Base-by-base conservation (phyloP, 2,329 filamentous ascomycete genomes). In the Phialemoniopsis sp. region DNA sequence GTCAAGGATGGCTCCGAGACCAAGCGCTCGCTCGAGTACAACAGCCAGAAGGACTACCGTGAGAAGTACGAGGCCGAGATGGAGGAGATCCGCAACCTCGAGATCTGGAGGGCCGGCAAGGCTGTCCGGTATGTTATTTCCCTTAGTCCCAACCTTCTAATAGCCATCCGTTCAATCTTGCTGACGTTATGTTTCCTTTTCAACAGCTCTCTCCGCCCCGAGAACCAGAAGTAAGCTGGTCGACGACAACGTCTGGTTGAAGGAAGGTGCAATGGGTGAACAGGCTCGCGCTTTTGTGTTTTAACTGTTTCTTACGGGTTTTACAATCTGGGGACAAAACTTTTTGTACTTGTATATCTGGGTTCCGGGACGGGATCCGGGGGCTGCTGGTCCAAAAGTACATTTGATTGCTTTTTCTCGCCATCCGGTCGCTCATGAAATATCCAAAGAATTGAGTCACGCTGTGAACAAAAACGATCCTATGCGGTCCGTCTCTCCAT, bases 81-180 rank as follows among this genome's bases (percentile, higher is more conserved):
- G 83, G 78, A 95, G 75, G 93, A 97, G 78, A 97, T 98, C 75
- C 87, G 91, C 60, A 80, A 89, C 63, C 76, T 98, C 61, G 93
- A 98, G 82, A 98, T 98, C 82, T 98, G 93, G 93, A 82, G 87
- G 62, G 93, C 93, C 51, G 93, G 93, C 68, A 97, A 96, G 84
- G 88, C 93, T 57, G 93, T 98, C 59, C 86, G 91, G 77, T 84
- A 72, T 60, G 77, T 68, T 34, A 18, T 38, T 33, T 34, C 35
- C 21, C 13, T 33, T 39, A n/a, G n/a, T n/a, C n/a, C n/a, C n/a
- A n/a, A n/a, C n/a, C n/a, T n/a, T n/a, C n/a, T n/a, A n/a, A n/a
- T n/a, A n/a, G n/a, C n/a, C n/a, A n/a, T n/a, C n/a, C n/a, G n/a
- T n/a, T 36, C 13, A 36, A 33, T 21, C 32, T 7, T 18, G 37